These are phyloP conservation scores for Fusarium veterinarium DNA, from an alignment of 2,329 filamentous ascomycete genomes.

Conservation along the genomic window DNA sequence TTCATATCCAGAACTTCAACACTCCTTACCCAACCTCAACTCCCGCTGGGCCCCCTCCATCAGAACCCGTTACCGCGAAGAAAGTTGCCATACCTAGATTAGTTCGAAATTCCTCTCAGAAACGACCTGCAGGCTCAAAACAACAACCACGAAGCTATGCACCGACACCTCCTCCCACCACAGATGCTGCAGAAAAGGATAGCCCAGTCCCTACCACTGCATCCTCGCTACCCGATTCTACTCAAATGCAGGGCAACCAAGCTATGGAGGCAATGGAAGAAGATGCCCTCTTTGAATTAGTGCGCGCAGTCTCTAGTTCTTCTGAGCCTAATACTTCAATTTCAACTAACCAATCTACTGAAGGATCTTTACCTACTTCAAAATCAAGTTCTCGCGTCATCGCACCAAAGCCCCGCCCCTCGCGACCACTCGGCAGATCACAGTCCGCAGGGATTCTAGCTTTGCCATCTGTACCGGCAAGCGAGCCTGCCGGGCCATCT, in stretches of 20 bases:
- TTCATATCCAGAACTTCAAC: slow-evolving; percentile 52
- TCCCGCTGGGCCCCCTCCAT: slow-evolving; percentile 27
- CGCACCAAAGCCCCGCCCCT: slow-evolving; percentile 29
- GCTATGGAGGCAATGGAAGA: slow-evolving; percentile 15
- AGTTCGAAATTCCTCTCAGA: slow-evolving; percentile 27
- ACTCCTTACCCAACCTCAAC: slow-evolving; percentile 42
- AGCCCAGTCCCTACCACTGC: slow-evolving; percentile 43
- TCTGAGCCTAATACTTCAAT: slow-evolving; percentile 33
- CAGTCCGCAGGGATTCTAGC: slow-evolving; percentile 54
- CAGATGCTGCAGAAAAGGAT: slow-evolving; percentile 51
- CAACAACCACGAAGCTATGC: slow-evolving; percentile 42
- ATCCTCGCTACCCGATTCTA: slow-evolving; percentile 10
- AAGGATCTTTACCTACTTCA: slow-evolving; percentile 30
- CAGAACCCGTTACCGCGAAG: slow-evolving; percentile 39
- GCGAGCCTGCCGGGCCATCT: slow-evolving; percentile 62
- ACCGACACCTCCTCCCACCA: slow-evolving; percentile 55
- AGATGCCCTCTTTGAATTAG: slow-evolving; percentile 35
- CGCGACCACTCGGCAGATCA: slow-evolving; percentile 49
- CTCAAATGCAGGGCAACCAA: slow-evolving; percentile 16
- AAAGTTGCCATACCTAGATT: slow-evolving; percentile 19
- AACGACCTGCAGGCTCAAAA: slow-evolving; percentile 33
- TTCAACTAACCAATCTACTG: slow-evolving; percentile 30
- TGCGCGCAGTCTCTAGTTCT: slow-evolving; percentile 33
- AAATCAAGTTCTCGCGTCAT: slow-evolving; percentile 11
- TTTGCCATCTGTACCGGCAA: slow-evolving; percentile 56